Evolutionary conservation across 2,329 filamentous ascomycete species (phyloP), one percentile per base, ranked within the genome.

Genomic region (Alternaria consortialis): DNA sequence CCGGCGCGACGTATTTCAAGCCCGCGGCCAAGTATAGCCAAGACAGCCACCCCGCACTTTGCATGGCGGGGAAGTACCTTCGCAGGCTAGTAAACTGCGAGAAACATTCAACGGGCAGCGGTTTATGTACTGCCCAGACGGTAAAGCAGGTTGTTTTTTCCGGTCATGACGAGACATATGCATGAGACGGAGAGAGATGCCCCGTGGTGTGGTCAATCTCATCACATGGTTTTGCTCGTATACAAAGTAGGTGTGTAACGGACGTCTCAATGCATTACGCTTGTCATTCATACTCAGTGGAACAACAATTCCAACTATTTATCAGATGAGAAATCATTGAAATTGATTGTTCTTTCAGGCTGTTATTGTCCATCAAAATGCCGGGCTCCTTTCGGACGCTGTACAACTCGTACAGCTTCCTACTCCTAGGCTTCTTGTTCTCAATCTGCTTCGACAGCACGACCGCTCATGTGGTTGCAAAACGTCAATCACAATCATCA

Each of bases 11-110:
- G 39, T 9, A 25, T 25, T 31, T 57, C 39, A 56, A 56, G 46
- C 44, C 37, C 37, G 53, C 6, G 27, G 31, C 57, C 61, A 65
- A 65, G 63, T 42, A 48, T 47, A 52, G 65, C 65, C 66, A 66
- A 69, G 66, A 27, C 51, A 57, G 66, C 68, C 68, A 66, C 68
- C 68, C 66, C 68, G 68, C 66, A 66, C 61, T 50, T 51, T 64
- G 62, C 56, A 62, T 62, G 53, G 60, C 55, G 55, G 63, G 60
- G 61, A 64, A 47, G 52, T 70, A 58, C 56, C 64, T 51, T 23
- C 32, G 23, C 20, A 36, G 29, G 50, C 39, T 62, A 53, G 50
- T 29, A 9, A 31, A n/a, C 47, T 36, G 40, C 43, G 48, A 47
- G 20, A 39, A 43, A 40, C 46, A 23, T 13, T 39, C 37, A 25